These are phyloP conservation scores for Fusarium devonianum DNA, from an alignment of 2,329 filamentous ascomycete genomes.

Conservation along the genomic window DNA sequence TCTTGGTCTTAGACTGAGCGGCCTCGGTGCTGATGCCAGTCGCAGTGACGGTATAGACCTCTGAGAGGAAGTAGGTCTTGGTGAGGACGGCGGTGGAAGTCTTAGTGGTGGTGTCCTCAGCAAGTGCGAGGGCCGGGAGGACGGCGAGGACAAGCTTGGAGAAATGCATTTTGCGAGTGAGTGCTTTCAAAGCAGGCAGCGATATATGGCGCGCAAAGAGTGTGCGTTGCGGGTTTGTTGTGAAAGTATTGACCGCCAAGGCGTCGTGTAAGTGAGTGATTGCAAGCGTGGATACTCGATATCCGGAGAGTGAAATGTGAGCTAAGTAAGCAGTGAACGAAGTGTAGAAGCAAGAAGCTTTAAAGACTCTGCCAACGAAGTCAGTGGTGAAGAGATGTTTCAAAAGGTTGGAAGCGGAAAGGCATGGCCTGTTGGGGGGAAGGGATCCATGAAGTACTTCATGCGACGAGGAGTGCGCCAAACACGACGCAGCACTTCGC, in stretches of 20 bases:
- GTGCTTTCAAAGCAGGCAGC: conserved; percentile 35
- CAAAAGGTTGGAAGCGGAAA: conserved; percentile 32
- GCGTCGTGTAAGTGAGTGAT: conserved; percentile 31
- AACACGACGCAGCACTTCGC: conserved; percentile 15
- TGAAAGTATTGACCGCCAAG: conserved; percentile 8
- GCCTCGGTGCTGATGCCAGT: conserved; percentile 43
- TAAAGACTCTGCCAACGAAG: conserved; percentile 68
- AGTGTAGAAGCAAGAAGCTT: conserved; percentile 35
- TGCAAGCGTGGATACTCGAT: conserved; percentile 39
- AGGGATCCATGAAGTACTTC: conserved; percentile 38
- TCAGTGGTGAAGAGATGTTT: conserved; percentile 41
- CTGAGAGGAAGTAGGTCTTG: conserved; percentile 60
- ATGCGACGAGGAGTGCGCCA: conserved; percentile 26
- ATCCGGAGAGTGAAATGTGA: conserved; percentile 33
- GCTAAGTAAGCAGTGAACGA: conserved; percentile 33
- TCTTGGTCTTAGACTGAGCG: conserved; percentile 5
- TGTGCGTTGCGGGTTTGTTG: conserved; percentile 9
- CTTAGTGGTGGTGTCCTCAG: conserved; percentile 52
- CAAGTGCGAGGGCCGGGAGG: conserved; percentile 62
- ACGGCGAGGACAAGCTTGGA: conserved; percentile 55
- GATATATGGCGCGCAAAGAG: conserved; percentile 22
- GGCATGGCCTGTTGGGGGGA: conserved; percentile 29
- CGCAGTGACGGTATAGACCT: conserved; percentile 52
- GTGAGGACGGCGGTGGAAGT: conserved; percentile 61
- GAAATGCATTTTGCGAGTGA: conserved; percentile 49